Evolutionary conservation across 768 basidiomycete species (phyloP), one percentile per base, ranked within the genome.

Genomic region (Crassisporium funariophilum): DNA sequence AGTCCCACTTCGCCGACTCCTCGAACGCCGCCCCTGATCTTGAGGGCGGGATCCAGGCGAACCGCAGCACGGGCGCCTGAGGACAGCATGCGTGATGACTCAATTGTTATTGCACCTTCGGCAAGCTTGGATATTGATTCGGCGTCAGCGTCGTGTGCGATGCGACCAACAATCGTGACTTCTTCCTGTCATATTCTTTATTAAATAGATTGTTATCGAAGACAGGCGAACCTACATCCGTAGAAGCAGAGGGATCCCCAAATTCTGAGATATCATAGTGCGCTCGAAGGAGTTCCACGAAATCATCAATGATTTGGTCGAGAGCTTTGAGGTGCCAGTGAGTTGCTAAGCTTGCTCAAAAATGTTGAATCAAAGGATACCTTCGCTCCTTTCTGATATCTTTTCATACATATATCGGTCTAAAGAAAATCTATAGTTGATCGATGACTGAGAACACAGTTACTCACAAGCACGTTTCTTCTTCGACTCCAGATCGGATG

Each of bases 321-420:
- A 99, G 79, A 12, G 71, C 92, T 95, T 35, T 10, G 22, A n/a
- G 36, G 20, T 19, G 20, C 5, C 24, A 10, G n/a, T n/a, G 23
- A 17, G 24, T 22, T 21, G 24, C 33, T 27, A 29, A 49, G 41
- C 42, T 31, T 19, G 23, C 46, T 12, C 3, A 36, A 52, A 46
- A 41, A 25, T 19, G 17, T 19, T 12, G 35, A 9, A n/a, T 17
- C 17, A 23, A 20, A 9, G 56, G 64, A 39, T 55, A 91, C 93
- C 84, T 76, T 87, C 87, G 51, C 91, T 86, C 36, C 94, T 75
- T 59, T 90, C 89, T 2, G 82, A 81, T 19, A 88, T 75, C 68
- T 91, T 93, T 65, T 98, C 94, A 59, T 89, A 93, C 94, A 95
- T 95, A 64, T 98, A 98, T 21, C 89, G 81, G 76, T 86, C 88